Evolutionary conservation across 345 rosid species (phyloP), one percentile per base, ranked within the genome.

Genomic region (Populus alba): DNA sequence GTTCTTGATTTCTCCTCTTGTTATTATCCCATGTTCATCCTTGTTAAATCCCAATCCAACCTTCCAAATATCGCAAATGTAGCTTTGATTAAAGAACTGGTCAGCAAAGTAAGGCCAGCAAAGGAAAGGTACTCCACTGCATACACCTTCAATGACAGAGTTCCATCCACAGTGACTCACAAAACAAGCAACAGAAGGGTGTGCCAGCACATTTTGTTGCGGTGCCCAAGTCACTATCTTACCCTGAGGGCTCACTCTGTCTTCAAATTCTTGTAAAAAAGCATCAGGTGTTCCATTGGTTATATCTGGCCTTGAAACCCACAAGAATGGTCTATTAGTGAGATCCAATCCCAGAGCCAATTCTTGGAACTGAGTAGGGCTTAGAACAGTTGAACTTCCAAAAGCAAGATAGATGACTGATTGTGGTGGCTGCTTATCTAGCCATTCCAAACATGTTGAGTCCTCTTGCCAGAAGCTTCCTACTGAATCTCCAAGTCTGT

Each of bases 41-140:
- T 7, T 57, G 23, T 81, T 79, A 27, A 90, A 57, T 39, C 35
- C 86, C 49, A 86, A 72, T 15, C 80, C 84, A 81, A 65, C 66
- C 75, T 45, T 81, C 81, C 84, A 81, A 20, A 47, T 63, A 51
- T 81, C 81, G 70, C 84, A 81, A 38, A 77, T 69, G n/a, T 73
- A 81, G 61, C 66, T 73, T 75, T 37, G 27, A 20, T 2, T 51
- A 18, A 51, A 51, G 20, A 6, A 6, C 57, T 51, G 7, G n/a
- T 51, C 7, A 18, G 20, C 20, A 18, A 51, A 51, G 57, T 18
- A 51, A 51, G 57, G 20, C n/a, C 20, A 0, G n/a, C 57, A 51
- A 2, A 51, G 18, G 57, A 51, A 51, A 18, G 78, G 75, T 5
- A 78, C 63, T 1, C 81, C 81, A 78, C 38, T 69, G 49, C 72